Base-by-base conservation (phyloP, 108 stramenopile species). In the Phaeodactylum tricornutum region DNA sequence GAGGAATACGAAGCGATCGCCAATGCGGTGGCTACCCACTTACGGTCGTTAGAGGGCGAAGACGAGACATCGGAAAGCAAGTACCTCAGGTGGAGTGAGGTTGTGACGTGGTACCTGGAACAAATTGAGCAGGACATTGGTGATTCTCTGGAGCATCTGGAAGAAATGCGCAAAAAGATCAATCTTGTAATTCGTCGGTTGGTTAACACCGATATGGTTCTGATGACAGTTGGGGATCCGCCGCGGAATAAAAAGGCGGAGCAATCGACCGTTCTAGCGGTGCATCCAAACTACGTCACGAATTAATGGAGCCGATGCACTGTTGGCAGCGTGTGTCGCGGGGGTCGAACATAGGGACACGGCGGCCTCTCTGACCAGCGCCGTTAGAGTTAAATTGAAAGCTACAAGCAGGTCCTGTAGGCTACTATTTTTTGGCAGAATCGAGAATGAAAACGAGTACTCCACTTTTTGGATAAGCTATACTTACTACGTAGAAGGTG, bases 1-100 rank as follows among this genome's bases (percentile, higher is more conserved):
- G 93, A 96, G 60, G 70, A 95, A 60, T 97, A 95, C 57, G 85
- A 91, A 68, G 53, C 86, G 27, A 94, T 98, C 19, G 83, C 95
- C 7, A 79, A 77, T 43, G 91, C 89, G 16, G 69, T 96, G 58
- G 87, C 91, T 45, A 71, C 79, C 26, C 89, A 92, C 53, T 57
- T 98, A 38, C 75, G 93, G 27, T 69, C 79, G 16, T 48, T 75
- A 45, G 96, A 98, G 52, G 59, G 69, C 7, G 87, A 80, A 33
- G 76, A 55, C 16, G 69, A 63, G 28, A 61, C 32, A 15, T 50
- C 29, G 17, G 77, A 71, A 9, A 29, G 62, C 4, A 56, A 40
- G 26, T 81, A 80, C 29, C 31, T 90, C 39, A 85, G 71, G 3
- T 94, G 93, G 93, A 58, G 74, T 7, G 59, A 93, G 29, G 65